phyloP scores from a whole-genome alignment of 2,329 filamentous ascomycete genomes.

The Colletotrichum sp. region DNA sequence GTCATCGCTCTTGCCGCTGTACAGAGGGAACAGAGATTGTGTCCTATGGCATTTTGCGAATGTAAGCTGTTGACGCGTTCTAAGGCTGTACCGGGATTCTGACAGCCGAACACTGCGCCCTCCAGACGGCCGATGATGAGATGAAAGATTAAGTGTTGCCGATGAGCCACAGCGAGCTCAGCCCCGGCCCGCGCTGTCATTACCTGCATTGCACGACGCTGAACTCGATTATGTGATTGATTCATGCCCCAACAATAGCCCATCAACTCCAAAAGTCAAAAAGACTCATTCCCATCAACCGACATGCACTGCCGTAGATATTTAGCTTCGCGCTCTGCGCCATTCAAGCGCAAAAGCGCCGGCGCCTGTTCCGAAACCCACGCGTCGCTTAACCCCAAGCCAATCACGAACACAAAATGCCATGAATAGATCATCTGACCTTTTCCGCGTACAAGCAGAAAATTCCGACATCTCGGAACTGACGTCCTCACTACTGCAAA shows the following conservation, averaged over 20 bases:
- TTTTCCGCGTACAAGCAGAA: not conserved
- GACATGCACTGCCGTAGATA: not conserved
- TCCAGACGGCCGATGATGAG: not conserved
- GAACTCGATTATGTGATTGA: not conserved
- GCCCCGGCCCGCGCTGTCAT: too few species aligned
- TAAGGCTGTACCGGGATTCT: not conserved
- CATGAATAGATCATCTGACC: not conserved
- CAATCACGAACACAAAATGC: not conserved
- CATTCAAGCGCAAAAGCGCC: not conserved
- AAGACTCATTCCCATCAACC: not conserved
- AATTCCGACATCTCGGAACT: not conserved
- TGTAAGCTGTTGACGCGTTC: not conserved
- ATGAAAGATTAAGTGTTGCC: not conserved
- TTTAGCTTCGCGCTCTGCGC: not conserved
- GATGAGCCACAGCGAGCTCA: not conserved
- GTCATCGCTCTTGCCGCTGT: not conserved
- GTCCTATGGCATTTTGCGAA: not conserved
- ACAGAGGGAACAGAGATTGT: fast-evolving
- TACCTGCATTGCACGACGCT: not conserved
- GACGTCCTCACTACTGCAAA: not conserved
- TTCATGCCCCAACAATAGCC: not conserved
- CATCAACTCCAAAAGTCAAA: not conserved
- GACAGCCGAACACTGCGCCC: not conserved
- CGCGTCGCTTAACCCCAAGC: not conserved
- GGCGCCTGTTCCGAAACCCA: not conserved